phyloP scores from a whole-genome alignment of 164 flowering plant genomes.

The Aristolochia californica region DNA sequence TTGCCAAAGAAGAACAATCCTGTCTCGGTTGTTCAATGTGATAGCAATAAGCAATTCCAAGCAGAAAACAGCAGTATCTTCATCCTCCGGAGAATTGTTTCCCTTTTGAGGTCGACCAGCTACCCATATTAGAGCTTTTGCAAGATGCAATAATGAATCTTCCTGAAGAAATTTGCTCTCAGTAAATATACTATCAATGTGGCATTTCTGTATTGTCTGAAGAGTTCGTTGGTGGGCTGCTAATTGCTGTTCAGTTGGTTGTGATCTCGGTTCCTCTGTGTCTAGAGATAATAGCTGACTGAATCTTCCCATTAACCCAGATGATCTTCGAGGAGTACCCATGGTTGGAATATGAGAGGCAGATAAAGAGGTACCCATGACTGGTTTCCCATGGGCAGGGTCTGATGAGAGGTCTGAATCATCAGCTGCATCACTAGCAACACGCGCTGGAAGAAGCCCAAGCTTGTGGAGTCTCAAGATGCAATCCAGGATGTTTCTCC shows the following conservation, averaged over 20 bases:
- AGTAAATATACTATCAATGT: constrained; percentile 29
- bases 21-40: constrained; percentile 32
- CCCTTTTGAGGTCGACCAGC: constrained; percentile 24
- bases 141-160: constrained; percentile 27
- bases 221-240: constrained; percentile 32
- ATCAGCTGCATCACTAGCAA: constrained; percentile 24
- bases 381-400: constrained; percentile 17
- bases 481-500: constrained; percentile 35
- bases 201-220: constrained; percentile 32
- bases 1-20: constrained; percentile 33
- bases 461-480: constrained; percentile 34
- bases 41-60: constrained; percentile 33
- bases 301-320: constrained; percentile 32
- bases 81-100: constrained; percentile 26
- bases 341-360: constrained; percentile 19
- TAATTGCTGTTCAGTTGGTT: constrained; percentile 28
- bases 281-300: constrained; percentile 31
- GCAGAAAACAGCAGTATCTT: constrained; percentile 33
- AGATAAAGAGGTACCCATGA: constrained; percentile 17
- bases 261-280: constrained; percentile 29
- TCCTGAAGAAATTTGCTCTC: constrained; percentile 31
- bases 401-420: constrained; percentile 22
- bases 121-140: constrained; percentile 25
- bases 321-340: constrained; percentile 24
- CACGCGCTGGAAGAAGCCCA: constrained; percentile 27